Conservation (phyloP, 768 basidiomycete genomes). For the Coprinopsis marcescibilis region DNA sequence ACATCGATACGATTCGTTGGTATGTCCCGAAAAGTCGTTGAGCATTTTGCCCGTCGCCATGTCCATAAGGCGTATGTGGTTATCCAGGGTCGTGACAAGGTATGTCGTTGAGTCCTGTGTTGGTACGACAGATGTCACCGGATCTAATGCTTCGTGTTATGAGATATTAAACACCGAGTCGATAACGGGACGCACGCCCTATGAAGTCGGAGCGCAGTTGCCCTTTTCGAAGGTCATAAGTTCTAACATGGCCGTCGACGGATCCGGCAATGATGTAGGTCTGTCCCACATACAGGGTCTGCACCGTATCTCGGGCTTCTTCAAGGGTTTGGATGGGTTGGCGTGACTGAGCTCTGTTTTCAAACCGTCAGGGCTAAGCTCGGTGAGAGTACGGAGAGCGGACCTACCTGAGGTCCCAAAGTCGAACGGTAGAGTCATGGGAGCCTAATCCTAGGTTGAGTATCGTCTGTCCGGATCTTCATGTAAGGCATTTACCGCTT, state of each 20-base stretch:
- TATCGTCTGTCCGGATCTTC: neutral
- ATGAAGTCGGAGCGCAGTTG: slow-evolving; percentile 85
- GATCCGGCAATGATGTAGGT: slow-evolving; percentile 75
- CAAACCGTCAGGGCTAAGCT: neutral
- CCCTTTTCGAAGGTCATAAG: slow-evolving; percentile 93
- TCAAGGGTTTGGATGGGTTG: slow-evolving; percentile 87
- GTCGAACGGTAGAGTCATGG: slow-evolving; percentile 82
- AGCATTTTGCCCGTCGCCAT: slow-evolving; percentile 73
- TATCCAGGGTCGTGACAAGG: slow-evolving; percentile 80
- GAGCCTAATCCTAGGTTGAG: slow-evolving; percentile 52
- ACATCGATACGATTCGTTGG: slow-evolving; percentile 68
- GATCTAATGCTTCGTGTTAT: slow-evolving; percentile 43
- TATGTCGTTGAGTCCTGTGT: slow-evolving; percentile 78
- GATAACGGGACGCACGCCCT: slow-evolving; percentile 57
- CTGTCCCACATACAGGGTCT: slow-evolving; percentile 63
- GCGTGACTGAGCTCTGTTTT: slow-evolving; percentile 62
- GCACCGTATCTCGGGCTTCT: slow-evolving; percentile 84
- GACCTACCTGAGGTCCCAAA: slow-evolving; percentile 87
- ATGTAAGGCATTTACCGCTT: slow-evolving; percentile 51
- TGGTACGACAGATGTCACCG: slow-evolving; percentile 78
- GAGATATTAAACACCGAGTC: slow-evolving; percentile 1
- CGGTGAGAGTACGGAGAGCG: neutral
- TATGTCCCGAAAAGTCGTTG: slow-evolving; percentile 79
- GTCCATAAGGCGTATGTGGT: slow-evolving; percentile 83
- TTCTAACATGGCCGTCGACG: slow-evolving; percentile 87